Conservation (phyloP, 371 early-diverging fungal species). For the Rhizomucor pusillus region DNA sequence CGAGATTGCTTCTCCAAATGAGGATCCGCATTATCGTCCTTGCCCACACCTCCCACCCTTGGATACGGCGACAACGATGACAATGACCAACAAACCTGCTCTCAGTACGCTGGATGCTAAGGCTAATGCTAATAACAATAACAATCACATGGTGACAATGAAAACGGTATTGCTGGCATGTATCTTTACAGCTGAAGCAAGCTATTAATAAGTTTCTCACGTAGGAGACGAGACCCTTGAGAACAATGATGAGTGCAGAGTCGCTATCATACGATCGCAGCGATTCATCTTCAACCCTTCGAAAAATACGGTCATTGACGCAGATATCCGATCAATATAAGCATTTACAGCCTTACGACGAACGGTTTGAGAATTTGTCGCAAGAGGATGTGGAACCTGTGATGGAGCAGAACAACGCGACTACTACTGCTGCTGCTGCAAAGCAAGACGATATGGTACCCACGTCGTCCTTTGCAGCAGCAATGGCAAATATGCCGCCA, state of each 20-base stretch:
- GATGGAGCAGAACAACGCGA: too few relatives aligned
- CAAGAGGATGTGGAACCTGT: background rate
- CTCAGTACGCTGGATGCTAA: background rate
- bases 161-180: background rate
- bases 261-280: background rate
- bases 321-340: background rate
- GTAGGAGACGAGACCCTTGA: background rate
- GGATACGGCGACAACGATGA: background rate
- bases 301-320: conserved; percentile 3
- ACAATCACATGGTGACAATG: background rate
- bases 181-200: background rate
- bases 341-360: background rate
- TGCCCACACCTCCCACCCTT: background rate
- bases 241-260: conserved; percentile 7
- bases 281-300: background rate
- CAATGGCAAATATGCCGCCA: background rate
- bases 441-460: background rate
- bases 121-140: background rate
- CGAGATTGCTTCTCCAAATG: conserved; percentile 11
- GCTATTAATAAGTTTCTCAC: too few relatives aligned
- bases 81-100: background rate
- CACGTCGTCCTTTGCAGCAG: background rate
- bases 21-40: conserved; percentile 7
- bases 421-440: background rate
- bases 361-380: background rate